Evolutionary conservation across 345 rosid species (phyloP), one percentile per base, ranked within the genome.

Genomic region (Brassica rapa): DNA sequence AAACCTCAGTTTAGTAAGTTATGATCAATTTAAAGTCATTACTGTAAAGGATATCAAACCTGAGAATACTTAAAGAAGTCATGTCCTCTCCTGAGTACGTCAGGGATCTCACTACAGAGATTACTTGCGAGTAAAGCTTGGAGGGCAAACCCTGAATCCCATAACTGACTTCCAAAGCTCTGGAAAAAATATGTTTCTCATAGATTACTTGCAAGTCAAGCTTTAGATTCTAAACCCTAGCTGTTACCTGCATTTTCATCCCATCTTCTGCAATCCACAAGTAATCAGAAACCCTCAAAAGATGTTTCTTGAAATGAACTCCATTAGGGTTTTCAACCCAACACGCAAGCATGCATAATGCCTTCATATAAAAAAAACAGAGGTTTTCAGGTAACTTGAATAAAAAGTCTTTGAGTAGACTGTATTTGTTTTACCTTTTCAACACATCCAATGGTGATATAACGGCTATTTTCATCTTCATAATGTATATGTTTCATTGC

Each of bases 191-290:
- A 57, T 1, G 5, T 68, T 35, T 30, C 39, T 56, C 46, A 29
- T 16, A 15, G 15, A 32, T 51, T 51, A 51, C 56, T 51, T 51
- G 56, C 56, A 51, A 51, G 56, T 51, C 6, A 51, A n/a, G 56
- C 19, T 51, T 51, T 51, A 4, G 53, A 55, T 64, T 63, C 53
- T 23, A 46, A 37, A 65, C 51, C 49, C 66, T 30, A 37, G 68
- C 71, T 55, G 55, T 41, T 39, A 72, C 79, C 91, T 90, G 94
- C 91, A 91, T 84, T 84, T 92, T 94, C 88, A 94, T 89, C 80
- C 98, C 98, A 83, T 94, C 98, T 83, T 94, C 98, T 56, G 91
- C 98, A 68, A 92, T 82, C 98, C 97, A 94, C 55, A 91, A 62
- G 74, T 87, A 94, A 80, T 94, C 98, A 0, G 93, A 79, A 25